Evolutionary conservation across 1,139 yeast genomes (phyloP), one percentile per base, ranked within the genome.

Genomic region (Arxiozyma heterogenica): DNA sequence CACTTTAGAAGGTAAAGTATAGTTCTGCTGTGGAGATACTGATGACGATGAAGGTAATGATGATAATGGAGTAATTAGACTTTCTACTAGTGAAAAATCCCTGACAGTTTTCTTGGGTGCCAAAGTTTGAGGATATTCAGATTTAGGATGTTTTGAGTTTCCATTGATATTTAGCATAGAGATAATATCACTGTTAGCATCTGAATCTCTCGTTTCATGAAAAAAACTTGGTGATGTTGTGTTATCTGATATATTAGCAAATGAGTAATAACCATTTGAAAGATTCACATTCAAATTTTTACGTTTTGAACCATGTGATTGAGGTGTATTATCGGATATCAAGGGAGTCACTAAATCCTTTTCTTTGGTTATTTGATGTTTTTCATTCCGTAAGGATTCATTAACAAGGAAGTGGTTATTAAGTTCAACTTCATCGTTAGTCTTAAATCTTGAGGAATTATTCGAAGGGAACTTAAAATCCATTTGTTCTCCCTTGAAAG

Each of bases 161-260:
- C n/a, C n/a, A 25, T 41, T 41, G 15, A 49, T 38, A 23, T 48
- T 48, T 27, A 49, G 15, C 38, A 49, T 39, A 4, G 51, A 52
- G 2, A 49, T 39, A 9, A 39, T 41, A 41, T 52, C 54, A 39
- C 38, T 47, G 27, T 49, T 47, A 17, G 48, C 39, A 22, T 51
- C 50, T 4, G 52, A 44, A 27, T 48, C 49, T 38, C 51, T 53
- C 23, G 30, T 30, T 11, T 50, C 52, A 20, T 51, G 49, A 17
- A 54, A 50, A 20, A 54, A 51, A 47, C 55, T 55, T 44, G 62
- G 59, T 18, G 64, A 58, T 25, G 63, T 57, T 15, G 70, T 69
- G 45, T 69, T 69, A 46, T 69, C 71, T n/a, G 71, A 67, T 27
- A 69, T 69, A 49, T 69, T 68, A 9, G 71, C 71, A 59, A 69